These are phyloP conservation scores for Metschnikowia noctiluminum DNA, from an alignment of 805 yeast genomes.

Conservation along the genomic window DNA sequence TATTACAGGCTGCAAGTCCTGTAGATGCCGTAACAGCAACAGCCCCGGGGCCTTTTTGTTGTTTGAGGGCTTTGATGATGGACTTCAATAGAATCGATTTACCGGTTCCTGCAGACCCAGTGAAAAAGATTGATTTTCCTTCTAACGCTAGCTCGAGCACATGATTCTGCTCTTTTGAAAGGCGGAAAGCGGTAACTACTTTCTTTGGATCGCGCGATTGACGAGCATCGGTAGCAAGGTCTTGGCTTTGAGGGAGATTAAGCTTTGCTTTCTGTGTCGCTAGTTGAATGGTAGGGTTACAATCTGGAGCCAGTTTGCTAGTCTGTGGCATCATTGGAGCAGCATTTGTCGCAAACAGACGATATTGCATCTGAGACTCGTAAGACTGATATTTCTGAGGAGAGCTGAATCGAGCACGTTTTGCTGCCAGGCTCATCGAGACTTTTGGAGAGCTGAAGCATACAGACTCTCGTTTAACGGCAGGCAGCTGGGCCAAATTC, in stretches of 20 bases:
- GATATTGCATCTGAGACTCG: slow-evolving; percentile 13
- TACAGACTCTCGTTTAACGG: not conserved
- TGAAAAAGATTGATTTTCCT: slow-evolving; percentile 59
- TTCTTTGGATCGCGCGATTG: slow-evolving; percentile 14
- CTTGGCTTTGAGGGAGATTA: slow-evolving; percentile 1
- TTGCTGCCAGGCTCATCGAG: not conserved
- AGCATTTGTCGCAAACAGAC: slow-evolving; percentile 7
- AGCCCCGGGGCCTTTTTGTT: slow-evolving; percentile 37
- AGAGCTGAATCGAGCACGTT: slow-evolving; percentile 3
- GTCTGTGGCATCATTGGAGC: not conserved
- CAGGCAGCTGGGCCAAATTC: not conserved
- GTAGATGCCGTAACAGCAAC: slow-evolving; percentile 95
- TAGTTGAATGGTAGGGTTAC: slow-evolving; percentile 26
- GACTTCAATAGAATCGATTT: slow-evolving; percentile 67
- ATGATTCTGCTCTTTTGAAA: slow-evolving; percentile 56
- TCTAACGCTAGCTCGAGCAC: slow-evolving; percentile 61
- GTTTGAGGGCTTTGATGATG: slow-evolving; percentile 44
- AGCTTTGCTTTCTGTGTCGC: slow-evolving; percentile 21
- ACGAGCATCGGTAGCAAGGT: not conserved
- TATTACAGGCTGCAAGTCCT: slow-evolving; percentile 91
- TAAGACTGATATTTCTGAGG: slow-evolving; percentile 10
- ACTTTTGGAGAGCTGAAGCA: not conserved
- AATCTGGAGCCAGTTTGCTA: not conserved
- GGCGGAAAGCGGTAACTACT: slow-evolving; percentile 33
- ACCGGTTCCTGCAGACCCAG: slow-evolving; percentile 90